Base-by-base conservation (phyloP, 2,329 filamentous ascomycete genomes). In the Sporothrix mexicana region DNA sequence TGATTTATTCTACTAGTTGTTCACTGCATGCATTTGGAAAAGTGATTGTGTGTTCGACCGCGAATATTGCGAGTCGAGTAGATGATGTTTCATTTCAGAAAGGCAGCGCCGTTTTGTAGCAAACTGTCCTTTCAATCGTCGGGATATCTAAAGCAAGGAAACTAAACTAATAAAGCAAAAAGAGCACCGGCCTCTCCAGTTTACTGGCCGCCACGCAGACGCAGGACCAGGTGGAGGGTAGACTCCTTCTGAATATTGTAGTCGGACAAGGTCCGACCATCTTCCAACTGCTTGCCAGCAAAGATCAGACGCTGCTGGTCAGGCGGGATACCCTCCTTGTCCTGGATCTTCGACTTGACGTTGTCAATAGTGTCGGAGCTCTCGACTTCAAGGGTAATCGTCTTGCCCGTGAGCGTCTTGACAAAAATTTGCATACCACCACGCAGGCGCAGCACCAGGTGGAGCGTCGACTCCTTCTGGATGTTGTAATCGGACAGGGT, bases 401-500 rank as follows among this genome's bases (percentile, higher is more conserved):
- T 92, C 86, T 91, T 91, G 45, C 90, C 90, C 0, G 90, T 92
- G 61, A 92, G 80, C 2, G 89, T 92, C 85, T 91, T 93, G 77
- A 92, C 90, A 77, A 92, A 92, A 75, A 91, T 91, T 12, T 91
- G 88, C 91, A 93, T 93, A 83, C 92, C 92, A 87, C 92, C 92
- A 83, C 92, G 92, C 6, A 95, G 89, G 80, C 93, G 91, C 30
- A 95, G 90, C 64, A 95, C 93, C 72, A 95, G 81, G 81, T 95
- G 93, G 0, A 95, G 87, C 0, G 93, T 95, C 0, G 90, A 93
- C 80, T 95, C 93, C 85, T 95, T 95, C 83, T 98, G 95, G 64
- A 98, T 98, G 86, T 98, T 98, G 90, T 98, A 98, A 81, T 98
- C 95, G 69, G 90, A 92, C 0, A 98, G 86, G 0, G 95, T 98